phyloP scores from a whole-genome alignment of 345 rosid species.

The Citrus australasica region DNA sequence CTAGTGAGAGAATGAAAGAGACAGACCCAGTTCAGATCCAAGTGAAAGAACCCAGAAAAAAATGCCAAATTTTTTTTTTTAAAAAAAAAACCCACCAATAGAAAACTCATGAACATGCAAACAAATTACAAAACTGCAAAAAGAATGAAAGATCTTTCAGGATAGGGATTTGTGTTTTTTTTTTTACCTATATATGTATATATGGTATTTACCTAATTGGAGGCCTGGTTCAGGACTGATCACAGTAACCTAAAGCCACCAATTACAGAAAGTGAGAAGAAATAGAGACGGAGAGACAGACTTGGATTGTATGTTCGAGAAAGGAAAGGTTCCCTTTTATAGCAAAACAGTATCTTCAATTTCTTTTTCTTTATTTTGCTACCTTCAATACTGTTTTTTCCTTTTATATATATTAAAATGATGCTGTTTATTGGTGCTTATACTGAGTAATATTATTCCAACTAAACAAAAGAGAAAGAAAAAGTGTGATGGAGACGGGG shows the following conservation, averaged over 20 bases:
- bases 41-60: constrained; percentile 14
- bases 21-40: constrained; percentile 31
- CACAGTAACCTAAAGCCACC: constrained; percentile 18
- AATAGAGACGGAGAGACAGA: background rate
- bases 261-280: constrained; percentile 1
- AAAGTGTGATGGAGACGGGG: too few species aligned
- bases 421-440: too few species aligned
- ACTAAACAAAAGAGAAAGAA: too few species aligned
- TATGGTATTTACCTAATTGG: background rate
- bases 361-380: too few species aligned
- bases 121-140: background rate
- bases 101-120: constrained; percentile 19
- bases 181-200: background rate
- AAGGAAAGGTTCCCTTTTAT: constrained; percentile 44
- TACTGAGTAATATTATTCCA: background rate
- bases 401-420: background rate
- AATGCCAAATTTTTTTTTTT: background rate
- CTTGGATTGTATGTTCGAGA: constrained; percentile 18
- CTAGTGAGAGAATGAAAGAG: constrained; percentile 16
- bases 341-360: constrained; percentile 19
- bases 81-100: constrained; percentile 6
- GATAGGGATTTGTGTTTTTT: background rate
- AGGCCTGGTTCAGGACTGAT: constrained; percentile 10
- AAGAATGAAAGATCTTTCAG: background rate
- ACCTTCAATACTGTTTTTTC: background rate